Percentiles rank a stretch among this genome's conserved stretches.
phyloP scores from a whole-genome alignment of 441 rosid species.

The Eruca vesicaria region DNA sequence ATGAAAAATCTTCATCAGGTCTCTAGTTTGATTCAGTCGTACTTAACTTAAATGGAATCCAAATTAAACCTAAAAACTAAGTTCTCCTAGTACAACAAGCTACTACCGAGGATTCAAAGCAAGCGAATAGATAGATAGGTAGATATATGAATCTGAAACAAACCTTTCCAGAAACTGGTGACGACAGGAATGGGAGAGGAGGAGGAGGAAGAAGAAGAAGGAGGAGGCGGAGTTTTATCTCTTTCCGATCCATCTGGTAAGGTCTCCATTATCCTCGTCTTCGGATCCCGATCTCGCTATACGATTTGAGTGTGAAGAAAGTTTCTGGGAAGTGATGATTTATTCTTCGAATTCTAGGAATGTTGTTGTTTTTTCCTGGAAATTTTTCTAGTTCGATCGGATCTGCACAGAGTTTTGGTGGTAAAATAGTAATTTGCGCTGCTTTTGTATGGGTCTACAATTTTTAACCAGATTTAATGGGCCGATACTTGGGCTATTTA shows the following conservation, averaged over 20 bases:
- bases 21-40: conserved; percentile 7
- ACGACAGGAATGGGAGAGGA: conserved; percentile 72
- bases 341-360: conserved; percentile 1
- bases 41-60: background rate
- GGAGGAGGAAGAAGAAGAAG: conserved; percentile 35
- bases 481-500: background rate
- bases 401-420: conserved; percentile 30
- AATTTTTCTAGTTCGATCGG: conserved; percentile 23
- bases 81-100: background rate
- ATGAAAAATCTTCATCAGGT: background rate
- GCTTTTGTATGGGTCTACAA: background rate
- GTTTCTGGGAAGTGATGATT: conserved; percentile 11
- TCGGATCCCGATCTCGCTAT: conserved; percentile 37
- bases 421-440: conserved; percentile 18
- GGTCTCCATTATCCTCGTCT: conserved; percentile 52
- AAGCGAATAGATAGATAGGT: conserved; percentile 3
- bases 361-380: background rate
- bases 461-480: no score
- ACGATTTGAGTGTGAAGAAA: conserved; percentile 10
- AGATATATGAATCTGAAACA: conserved; percentile 4
- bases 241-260: conserved; percentile 75
- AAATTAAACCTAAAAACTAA: background rate
- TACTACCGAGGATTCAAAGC: background rate
- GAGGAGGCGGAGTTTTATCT: conserved; percentile 48
- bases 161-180: conserved; percentile 97